Percentiles rank a stretch among this genome's conserved stretches.
Evolutionary conservation across 2,329 filamentous ascomycete genomes (phyloP).

Genomic region (Neospermospora avenae): DNA sequence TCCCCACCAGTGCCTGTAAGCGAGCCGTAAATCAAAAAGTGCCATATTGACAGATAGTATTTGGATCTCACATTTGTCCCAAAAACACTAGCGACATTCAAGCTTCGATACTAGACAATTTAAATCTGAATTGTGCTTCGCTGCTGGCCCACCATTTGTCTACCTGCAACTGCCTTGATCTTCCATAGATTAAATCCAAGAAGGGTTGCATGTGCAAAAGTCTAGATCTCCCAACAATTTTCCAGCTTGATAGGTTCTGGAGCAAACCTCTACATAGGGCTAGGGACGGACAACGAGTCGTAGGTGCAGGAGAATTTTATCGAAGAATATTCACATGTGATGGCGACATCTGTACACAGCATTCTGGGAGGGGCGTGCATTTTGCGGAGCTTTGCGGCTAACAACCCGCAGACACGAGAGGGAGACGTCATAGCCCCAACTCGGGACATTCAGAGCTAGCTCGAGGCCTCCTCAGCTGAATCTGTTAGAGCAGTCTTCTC

Average conservation of each 20-base stretch:
- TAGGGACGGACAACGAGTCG: neutral
- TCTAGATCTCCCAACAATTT: neutral
- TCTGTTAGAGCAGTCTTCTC: neutral
- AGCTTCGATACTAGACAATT: neutral
- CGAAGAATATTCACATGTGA: neutral
- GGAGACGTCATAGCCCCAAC: slow-evolving; percentile 1
- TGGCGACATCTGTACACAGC: neutral
- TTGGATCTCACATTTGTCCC: too few species aligned
- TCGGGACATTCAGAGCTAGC: neutral
- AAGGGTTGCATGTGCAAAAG: neutral
- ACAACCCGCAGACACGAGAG: neutral
- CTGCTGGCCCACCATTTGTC: neutral
- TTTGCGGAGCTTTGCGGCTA: neutral
- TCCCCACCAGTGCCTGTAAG: too few species aligned
- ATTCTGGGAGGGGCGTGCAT: neutral
- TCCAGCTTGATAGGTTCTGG: neutral
- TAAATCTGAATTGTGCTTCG: neutral
- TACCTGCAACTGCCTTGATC: neutral
- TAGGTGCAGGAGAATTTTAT: neutral
- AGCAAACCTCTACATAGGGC: neutral
- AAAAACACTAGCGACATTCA: too few species aligned
- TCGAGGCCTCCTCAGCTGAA: neutral
- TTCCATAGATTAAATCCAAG: too few species aligned
- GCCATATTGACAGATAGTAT: too few species aligned
- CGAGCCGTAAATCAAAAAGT: too few species aligned